phyloP scores from a whole-genome alignment of 2,329 filamentous ascomycete species.

The Alternaria viburni region DNA sequence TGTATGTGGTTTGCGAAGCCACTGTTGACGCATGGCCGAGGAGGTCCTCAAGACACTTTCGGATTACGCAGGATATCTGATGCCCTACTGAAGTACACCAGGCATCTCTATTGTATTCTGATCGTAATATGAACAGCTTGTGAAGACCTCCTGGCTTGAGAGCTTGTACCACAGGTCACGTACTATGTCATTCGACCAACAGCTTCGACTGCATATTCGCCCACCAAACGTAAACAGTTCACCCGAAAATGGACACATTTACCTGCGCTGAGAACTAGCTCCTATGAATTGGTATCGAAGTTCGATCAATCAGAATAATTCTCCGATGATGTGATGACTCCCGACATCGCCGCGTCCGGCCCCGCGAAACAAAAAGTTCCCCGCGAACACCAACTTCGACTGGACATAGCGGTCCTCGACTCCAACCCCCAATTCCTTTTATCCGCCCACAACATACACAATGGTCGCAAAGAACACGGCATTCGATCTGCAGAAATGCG shows the following conservation, averaged over 20 bases:
- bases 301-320: too few relatives aligned
- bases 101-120: background rate
- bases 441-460: background rate
- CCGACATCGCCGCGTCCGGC: conserved; percentile 25
- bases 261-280: background rate
- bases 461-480: conserved; percentile 37
- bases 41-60: background rate
- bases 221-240: background rate
- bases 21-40: background rate
- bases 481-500: conserved; percentile 59
- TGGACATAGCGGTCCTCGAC: background rate
- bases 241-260: background rate
- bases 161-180: background rate
- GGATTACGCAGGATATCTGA: background rate
- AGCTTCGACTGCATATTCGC: too few relatives aligned
- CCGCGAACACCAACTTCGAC: conserved; percentile 18
- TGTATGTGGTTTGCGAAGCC: background rate
- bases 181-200: background rate
- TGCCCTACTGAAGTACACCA: background rate
- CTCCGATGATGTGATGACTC: conserved; percentile 10
- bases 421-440: background rate
- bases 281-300: background rate
- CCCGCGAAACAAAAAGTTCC: conserved; percentile 39
- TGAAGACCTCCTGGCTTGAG: background rate
- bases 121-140: background rate